Evolutionary conservation across 2,329 filamentous ascomycete genomes (phyloP).

Genomic region (Zymoseptoria passerinii): DNA sequence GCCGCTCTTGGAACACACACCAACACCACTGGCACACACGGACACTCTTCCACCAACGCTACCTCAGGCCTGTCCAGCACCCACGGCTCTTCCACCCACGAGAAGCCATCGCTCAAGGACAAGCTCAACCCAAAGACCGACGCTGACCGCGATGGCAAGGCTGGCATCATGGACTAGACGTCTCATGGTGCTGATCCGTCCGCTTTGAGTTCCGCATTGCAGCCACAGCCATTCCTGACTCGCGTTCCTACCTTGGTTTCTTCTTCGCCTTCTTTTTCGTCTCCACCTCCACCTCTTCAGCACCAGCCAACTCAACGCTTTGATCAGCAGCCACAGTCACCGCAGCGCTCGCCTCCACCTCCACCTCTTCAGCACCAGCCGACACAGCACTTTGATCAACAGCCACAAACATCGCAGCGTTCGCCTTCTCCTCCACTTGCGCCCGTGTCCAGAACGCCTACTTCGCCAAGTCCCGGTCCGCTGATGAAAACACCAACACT

Average conservation of each 20-base stretch:
- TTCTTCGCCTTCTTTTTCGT: not conserved
- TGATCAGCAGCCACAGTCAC: too few species aligned
- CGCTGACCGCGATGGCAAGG: slow-evolving; percentile 48
- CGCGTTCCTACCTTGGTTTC: not conserved
- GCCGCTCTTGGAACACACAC: not conserved
- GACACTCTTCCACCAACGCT: slow-evolving; percentile 2
- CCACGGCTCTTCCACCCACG: slow-evolving; percentile 5
- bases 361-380: not conserved
- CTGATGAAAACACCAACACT: not conserved
- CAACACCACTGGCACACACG: not conserved
- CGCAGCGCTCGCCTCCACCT: not conserved
- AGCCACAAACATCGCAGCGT: not conserved
- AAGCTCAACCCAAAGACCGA: slow-evolving; percentile 49
- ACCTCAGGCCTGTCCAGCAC: not conserved
- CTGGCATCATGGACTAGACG: slow-evolving; percentile 44
- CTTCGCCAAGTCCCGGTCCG: not conserved
- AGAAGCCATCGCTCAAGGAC: slow-evolving; percentile 44
- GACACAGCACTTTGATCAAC: not conserved
- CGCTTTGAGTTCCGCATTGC: not conserved
- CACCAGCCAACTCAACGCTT: too few species aligned
- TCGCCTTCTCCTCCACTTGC: not conserved
- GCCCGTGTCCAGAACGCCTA: not conserved
- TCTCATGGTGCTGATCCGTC: not conserved
- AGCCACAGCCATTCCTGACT: not conserved
- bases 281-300: too few species aligned